phyloP scores from a whole-genome alignment of 768 basidiomycete species.

The Coprinellus micaceus region DNA sequence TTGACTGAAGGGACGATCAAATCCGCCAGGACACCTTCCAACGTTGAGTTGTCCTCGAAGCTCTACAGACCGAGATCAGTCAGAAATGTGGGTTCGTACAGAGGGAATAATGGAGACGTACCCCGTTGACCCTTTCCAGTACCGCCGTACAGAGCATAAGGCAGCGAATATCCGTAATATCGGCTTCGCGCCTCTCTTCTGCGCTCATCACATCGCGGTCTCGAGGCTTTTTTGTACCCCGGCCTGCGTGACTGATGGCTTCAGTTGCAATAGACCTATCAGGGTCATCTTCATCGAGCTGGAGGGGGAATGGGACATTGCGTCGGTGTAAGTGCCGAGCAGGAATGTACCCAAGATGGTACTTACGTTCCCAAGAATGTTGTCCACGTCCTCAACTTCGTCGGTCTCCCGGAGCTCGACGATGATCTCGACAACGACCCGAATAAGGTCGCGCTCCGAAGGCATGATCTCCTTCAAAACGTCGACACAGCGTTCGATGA shows the following conservation, averaged over 20 bases:
- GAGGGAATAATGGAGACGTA: slow-evolving; percentile 37
- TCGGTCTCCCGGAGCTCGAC: slow-evolving; percentile 34
- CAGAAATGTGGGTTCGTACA: slow-evolving; percentile 7
- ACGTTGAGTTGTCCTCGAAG: slow-evolving; percentile 73
- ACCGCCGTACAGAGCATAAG: slow-evolving; percentile 80
- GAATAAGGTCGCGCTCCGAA: slow-evolving; percentile 58
- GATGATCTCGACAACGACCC: slow-evolving; percentile 35
- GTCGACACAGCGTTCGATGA: slow-evolving; percentile 82
- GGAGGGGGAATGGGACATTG: background rate
- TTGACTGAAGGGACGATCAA: slow-evolving; percentile 89
- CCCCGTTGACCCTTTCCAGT: slow-evolving; percentile 88
- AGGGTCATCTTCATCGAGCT: slow-evolving; percentile 3
- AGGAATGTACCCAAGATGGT: background rate
- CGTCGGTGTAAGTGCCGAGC: background rate
- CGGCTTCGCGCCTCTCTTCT: slow-evolving; percentile 62
- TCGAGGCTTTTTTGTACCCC: slow-evolving; percentile 27
- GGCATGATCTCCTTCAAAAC: slow-evolving; percentile 79
- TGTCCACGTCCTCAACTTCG: slow-evolving; percentile 26
- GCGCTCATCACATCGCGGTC: slow-evolving; percentile 60
- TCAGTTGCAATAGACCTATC: slow-evolving; percentile 17
- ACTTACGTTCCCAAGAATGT: slow-evolving; percentile 15
- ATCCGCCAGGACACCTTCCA: slow-evolving; percentile 78
- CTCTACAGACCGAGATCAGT: slow-evolving; percentile 39
- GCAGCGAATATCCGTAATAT: slow-evolving; percentile 78
- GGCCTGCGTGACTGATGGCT: slow-evolving; percentile 26